Evolutionary conservation across 495 filamentous ascomycete genomes (phyloP), one percentile per base, ranked within the genome.

Genomic region (Aspergillus wentii): DNA sequence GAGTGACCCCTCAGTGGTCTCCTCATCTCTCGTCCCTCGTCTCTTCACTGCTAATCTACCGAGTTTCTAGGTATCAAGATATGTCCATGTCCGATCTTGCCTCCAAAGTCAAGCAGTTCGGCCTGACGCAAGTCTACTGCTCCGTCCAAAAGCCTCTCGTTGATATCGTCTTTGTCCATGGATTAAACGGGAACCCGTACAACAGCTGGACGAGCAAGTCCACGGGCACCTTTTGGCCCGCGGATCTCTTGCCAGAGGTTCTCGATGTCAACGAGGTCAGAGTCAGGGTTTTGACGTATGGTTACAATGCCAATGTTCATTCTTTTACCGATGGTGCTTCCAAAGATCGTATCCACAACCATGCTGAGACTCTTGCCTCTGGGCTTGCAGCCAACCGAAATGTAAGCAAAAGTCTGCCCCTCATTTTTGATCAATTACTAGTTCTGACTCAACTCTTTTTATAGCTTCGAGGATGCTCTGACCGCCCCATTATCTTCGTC

Each of bases 401-500:
- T 40, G 72, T 79, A 57, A 44, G 68, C 57, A n/a, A n/a, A n/a
- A n/a, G n/a, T n/a, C n/a, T n/a, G n/a, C n/a, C n/a, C n/a, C n/a
- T n/a, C n/a, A n/a, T n/a, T n/a, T n/a, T n/a, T n/a, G n/a, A n/a
- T n/a, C n/a, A n/a, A n/a, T n/a, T n/a, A n/a, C n/a, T n/a, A 8
- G 16, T n/a, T 15, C 23, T 38, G 22, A 44, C 11, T 39, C 5
- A n/a, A n/a, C n/a, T n/a, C 11, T 9, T 13, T 31, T 10, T 41
- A 18, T 57, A 80, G 74, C 56, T 82, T 59, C 59, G 73, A 59
- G 42, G 72, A 53, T 56, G 72, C 59, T 40, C 65, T 48, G 48
- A 80, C 14, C 59, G 82, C 18, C 88, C 88, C 0, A 88, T 94
- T 39, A 82, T 94, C 37, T 94, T 87, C 64, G 81, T 94, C 10